A percentile compares a stretch with the other conserved stretches of the same genome.
Conservation (phyloP, 2,329 filamentous ascomycete genomes). For the Exophiala xenobiotica region DNA sequence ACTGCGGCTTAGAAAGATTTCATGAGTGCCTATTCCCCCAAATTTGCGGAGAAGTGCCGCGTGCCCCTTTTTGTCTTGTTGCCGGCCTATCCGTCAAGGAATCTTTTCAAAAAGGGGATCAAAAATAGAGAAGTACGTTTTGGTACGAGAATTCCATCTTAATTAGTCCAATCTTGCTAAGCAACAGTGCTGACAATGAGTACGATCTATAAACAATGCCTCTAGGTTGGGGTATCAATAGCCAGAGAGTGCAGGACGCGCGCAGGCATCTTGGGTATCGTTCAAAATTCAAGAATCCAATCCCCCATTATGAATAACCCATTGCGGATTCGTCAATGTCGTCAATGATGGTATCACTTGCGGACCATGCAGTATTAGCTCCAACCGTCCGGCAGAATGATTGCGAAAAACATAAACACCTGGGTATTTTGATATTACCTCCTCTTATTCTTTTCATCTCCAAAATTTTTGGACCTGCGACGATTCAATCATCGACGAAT, state of each 20-base stretch:
- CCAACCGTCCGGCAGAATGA: slow-evolving; percentile 18
- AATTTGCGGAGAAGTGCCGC: slow-evolving; percentile 6
- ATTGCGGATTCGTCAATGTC: slow-evolving; percentile 6
- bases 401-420: slow-evolving; percentile 12
- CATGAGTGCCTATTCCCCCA: background rate
- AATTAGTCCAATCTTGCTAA: background rate
- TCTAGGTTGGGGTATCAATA: slow-evolving; percentile 12
- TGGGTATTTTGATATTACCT: slow-evolving; percentile 4
- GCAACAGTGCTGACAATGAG: background rate
- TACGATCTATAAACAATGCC: slow-evolving; percentile 12
- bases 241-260: slow-evolving; percentile 7
- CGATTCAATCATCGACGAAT: background rate
- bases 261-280: slow-evolving; percentile 11
- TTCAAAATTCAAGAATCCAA: slow-evolving; percentile 6
- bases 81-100: background rate
- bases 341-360: slow-evolving; percentile 10
- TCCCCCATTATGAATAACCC: background rate
- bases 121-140: background rate
- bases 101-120: background rate
- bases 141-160: background rate
- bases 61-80: background rate
- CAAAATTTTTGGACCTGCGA: background rate
- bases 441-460: slow-evolving; percentile 6
- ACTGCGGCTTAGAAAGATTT: background rate
- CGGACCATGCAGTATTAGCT: slow-evolving; percentile 7